Evolutionary conservation across 2,329 filamentous ascomycete species (phyloP), one percentile per base, ranked within the genome.

Genomic region (Monosporascus sp.): DNA sequence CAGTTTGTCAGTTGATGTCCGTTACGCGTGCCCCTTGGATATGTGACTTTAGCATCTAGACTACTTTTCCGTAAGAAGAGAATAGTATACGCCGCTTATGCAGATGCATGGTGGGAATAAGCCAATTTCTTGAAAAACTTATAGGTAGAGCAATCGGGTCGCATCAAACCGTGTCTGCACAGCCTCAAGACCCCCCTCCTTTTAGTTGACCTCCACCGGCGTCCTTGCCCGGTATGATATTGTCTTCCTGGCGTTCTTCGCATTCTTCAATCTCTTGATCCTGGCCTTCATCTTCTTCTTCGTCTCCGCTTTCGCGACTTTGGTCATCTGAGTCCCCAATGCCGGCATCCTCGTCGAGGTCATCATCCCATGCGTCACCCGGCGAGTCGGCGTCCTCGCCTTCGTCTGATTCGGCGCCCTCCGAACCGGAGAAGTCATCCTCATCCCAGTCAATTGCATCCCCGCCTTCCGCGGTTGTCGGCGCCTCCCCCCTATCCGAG

Each of bases 341-440:
- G n/a, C 62, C 64, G 20, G 36, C 52, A 31, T 59, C 60, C 14
- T 59, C 61, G 4, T 62, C 64, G 31, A 70, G 64, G 11, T 62
- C 63, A 11, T 66, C 62, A 44, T 63, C 62, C 56, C 61, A 62
- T 4, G 63, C 57, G 51, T 63, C 65, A 27, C 64, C 60, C 24
- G 59, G 54, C 25, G 60, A 57, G 2, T 51, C 54, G 7, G 56
- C 60, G 22, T 62, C 63, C 18, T 59, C 60, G 7, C 59, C 57
- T 6, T 60, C 57, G n/a, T 60, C 52, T 52, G 56, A 53, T 50
- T 55, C 49, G 46, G 62, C 56, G 35, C 60, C 50, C 36, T 59
- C 59, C 41, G 61, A 58, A 49, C 58, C 56, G 41, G 56, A 37
- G 47, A 54, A 55, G 24, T 57, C 62, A 35, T 62, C 64, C 46